Evolutionary conservation across 1,284 basidiomycete genomes (phyloP).

Genomic region (Ustilago tritici): DNA sequence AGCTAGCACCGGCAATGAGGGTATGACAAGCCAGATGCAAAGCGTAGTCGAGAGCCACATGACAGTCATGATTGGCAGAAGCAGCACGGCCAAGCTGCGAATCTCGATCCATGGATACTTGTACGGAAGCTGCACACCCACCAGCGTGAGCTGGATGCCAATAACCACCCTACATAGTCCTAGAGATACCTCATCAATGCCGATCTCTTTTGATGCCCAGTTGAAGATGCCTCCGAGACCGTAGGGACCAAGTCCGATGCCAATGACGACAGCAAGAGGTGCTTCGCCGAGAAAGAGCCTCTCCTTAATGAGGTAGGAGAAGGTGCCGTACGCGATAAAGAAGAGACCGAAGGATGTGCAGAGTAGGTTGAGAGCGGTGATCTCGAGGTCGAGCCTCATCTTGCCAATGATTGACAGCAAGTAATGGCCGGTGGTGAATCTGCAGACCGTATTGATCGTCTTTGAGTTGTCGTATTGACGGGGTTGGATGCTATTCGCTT

Average conservation of each 20-base stretch:
- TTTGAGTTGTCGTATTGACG: no score
- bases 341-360: constrained; percentile 52
- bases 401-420: background rate
- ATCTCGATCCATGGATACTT: constrained; percentile 56
- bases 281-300: constrained; percentile 60
- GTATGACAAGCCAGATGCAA: constrained; percentile 51
- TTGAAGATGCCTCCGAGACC: constrained; percentile 51
- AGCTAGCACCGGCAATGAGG: constrained; percentile 51
- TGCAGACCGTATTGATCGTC: no score
- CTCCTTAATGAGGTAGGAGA: constrained; percentile 63
- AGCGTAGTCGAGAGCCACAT: constrained; percentile 60
- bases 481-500: background rate
- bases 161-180: constrained; percentile 56
- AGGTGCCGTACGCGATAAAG: constrained; percentile 50
- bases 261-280: constrained; percentile 57
- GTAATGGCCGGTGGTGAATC: no score
- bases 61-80: constrained; percentile 57
- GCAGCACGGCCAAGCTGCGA: constrained; percentile 42
- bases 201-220: constrained; percentile 41
- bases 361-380: constrained; percentile 47
- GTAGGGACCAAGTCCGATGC: constrained; percentile 56
- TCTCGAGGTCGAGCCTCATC: constrained; percentile 39
- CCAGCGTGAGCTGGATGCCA: constrained; percentile 58
- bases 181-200: constrained; percentile 48
- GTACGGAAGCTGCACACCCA: constrained; percentile 62